Evolutionary conservation across 306 rosid species (phyloP).

Genomic region (Lithocarpus polystachyus): DNA sequence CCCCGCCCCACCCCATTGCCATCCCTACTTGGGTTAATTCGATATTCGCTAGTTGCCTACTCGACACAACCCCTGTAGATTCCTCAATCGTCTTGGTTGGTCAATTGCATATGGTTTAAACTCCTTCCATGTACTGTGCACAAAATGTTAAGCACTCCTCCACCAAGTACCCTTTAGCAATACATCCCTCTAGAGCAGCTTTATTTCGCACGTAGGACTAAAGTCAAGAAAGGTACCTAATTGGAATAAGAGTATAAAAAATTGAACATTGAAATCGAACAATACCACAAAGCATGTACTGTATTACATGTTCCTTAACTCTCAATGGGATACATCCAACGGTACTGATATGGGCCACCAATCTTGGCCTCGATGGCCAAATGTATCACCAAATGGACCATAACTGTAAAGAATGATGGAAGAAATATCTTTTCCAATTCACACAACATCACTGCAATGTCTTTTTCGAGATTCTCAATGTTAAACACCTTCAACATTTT

Average conservation of each 20-base stretch:
- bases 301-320: background rate
- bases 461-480: too few species aligned
- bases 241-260: background rate
- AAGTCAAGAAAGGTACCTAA: background rate
- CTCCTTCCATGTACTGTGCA: background rate
- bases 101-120: too few species aligned
- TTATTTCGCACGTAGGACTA: background rate
- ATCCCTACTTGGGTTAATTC: too few species aligned
- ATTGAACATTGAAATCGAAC: too few species aligned
- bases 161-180: too few species aligned
- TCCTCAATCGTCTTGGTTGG: too few species aligned
- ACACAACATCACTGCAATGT: background rate
- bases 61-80: too few species aligned
- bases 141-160: background rate
- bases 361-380: background rate
- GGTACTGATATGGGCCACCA: too few species aligned
- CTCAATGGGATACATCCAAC: background rate
- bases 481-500: background rate
- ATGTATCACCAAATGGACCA: background rate
- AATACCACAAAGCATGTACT: too few species aligned
- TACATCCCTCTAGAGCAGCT: too few species aligned
- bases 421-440: background rate
- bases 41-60: too few species aligned
- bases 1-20: too few species aligned
- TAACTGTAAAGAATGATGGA: background rate